Percentiles rank a stretch among this genome's conserved stretches.
Conservation (phyloP, 2,329 filamentous ascomycete species). For the Boeremia exigua region DNA sequence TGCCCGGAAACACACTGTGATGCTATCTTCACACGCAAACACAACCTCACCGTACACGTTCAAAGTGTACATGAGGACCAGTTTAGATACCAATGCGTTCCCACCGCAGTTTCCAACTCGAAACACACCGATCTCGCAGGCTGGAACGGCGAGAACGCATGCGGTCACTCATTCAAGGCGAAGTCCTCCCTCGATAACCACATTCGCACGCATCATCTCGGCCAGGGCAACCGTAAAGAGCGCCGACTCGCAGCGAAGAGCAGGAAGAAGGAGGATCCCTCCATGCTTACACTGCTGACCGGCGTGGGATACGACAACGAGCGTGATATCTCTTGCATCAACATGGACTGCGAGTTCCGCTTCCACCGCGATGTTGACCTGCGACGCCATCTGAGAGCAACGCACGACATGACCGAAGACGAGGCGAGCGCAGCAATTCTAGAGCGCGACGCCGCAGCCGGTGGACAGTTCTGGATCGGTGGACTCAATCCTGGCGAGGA, state of each 20-base stretch:
- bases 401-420: conserved; percentile 49
- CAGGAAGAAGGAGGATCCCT: conserved; percentile 39
- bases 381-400: conserved; percentile 58
- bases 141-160: conserved; percentile 73
- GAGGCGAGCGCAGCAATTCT: conserved; percentile 47
- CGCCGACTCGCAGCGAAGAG: conserved; percentile 46
- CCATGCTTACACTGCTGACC: conserved; percentile 57
- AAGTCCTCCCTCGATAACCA: conserved; percentile 85
- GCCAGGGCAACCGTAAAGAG: conserved; percentile 54
- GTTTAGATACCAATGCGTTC: conserved; percentile 76
- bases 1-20: conserved; percentile 74
- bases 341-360: conserved; percentile 57
- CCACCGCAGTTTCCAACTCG: conserved; percentile 68
- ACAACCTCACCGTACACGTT: conserved; percentile 83
- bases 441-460: conserved; percentile 49
- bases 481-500: conserved; percentile 37
- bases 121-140: conserved; percentile 59
- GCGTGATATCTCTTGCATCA: conserved; percentile 60
- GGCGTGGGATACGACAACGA: conserved; percentile 61
- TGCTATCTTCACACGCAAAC: conserved; percentile 79
- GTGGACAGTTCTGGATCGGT: conserved; percentile 56
- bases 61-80: conserved; percentile 77
- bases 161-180: conserved; percentile 75
- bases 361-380: conserved; percentile 66
- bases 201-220: conserved; percentile 80